A percentile compares a stretch with the other conserved stretches of the same genome.
Evolutionary conservation across 441 rosid genomes (phyloP).

Genomic region (Arabidopsis hybrid): DNA sequence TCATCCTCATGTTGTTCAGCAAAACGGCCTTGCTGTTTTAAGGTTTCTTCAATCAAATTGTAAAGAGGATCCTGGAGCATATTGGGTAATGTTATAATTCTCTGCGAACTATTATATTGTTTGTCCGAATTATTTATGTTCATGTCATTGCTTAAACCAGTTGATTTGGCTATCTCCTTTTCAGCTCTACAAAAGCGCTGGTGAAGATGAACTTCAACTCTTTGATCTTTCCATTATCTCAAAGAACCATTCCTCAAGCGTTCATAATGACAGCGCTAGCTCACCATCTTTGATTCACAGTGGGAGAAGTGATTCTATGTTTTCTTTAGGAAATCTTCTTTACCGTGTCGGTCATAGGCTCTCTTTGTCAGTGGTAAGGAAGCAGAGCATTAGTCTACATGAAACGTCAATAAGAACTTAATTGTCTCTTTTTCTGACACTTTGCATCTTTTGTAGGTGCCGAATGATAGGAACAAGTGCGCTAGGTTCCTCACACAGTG

Average conservation of each 20-base stretch:
- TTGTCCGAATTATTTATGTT: not conserved
- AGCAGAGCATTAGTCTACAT: conserved; percentile 21
- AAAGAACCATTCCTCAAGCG: conserved; percentile 62
- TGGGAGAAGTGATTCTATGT: conserved; percentile 73
- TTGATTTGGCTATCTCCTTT: conserved; percentile 31
- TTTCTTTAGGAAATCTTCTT: conserved; percentile 90
- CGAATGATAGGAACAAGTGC: conserved; percentile 78
- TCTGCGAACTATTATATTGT: not conserved
- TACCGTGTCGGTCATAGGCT: conserved; percentile 94
- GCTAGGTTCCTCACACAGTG: conserved; percentile 81
- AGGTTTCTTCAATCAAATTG: conserved; percentile 96
- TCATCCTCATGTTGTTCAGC: conserved; percentile 95
- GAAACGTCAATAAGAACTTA: conserved; percentile 18
- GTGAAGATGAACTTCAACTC: conserved; percentile 93
- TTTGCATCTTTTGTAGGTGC: conserved; percentile 58
- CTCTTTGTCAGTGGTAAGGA: conserved; percentile 84
- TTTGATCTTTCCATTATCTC: conserved; percentile 92
- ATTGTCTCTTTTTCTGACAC: conserved; percentile 24
- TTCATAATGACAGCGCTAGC: conserved; percentile 59
- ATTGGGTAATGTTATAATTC: conserved; percentile 67
- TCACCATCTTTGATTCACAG: conserved; percentile 67
- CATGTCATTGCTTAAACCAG: not conserved
- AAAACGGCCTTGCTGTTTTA: conserved; percentile 91
- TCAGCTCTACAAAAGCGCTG: conserved; percentile 93
- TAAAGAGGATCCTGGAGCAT: conserved; percentile 97